Base-by-base conservation (phyloP, 441 rosid genomes). In the Brassica hybrid region DNA sequence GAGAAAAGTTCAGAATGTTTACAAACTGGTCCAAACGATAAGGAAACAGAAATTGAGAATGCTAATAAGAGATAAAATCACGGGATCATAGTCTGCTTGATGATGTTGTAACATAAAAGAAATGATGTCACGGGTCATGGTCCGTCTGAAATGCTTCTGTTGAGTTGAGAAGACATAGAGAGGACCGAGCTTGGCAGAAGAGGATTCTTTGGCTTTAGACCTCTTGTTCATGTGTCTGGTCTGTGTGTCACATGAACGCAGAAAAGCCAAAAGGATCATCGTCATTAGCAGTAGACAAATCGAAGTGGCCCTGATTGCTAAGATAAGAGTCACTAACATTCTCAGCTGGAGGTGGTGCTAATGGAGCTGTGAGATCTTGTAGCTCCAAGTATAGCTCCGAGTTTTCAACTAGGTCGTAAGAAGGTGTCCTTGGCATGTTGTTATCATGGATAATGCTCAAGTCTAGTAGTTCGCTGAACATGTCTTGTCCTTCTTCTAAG, bases 401-500 rank as follows among this genome's bases (percentile, higher is more conserved):
- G 66, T 72, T 17, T 36, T 65, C 79, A 23, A 43, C 1, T 32
- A 7, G 68, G 74, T 75, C 65, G 43, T 36, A 18, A 2, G 36
- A 41, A 56, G 63, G 48, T 75, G 17, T 13, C 65, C 6, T 48
- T 71, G 36, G 65, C 57, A 59, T 76, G 75, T 7, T 8, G 4
- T 50, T 54, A 74, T 50, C 41, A 16, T 23, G 66, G 16, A 74
- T 73, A 72, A 48, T 45, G 60, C 62, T 67, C 34, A 84, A 76
- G 75, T 85, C 89, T 12, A 67, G 85, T 72, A 89, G 77, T 11
- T 14, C 80, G 0, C 30, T 5, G 66, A 23, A 85, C 34, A 82
- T 70, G 64, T 66, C 87, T 43, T 70, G 6, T 30, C 34, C 76
- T 52, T 68, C 76, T 66, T 81, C 86, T 3, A 64, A 59, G 74